Evolutionary conservation across 768 basidiomycete genomes (phyloP), one percentile per base, ranked within the genome.

Genomic region (Infundibulicybe gibba): DNA sequence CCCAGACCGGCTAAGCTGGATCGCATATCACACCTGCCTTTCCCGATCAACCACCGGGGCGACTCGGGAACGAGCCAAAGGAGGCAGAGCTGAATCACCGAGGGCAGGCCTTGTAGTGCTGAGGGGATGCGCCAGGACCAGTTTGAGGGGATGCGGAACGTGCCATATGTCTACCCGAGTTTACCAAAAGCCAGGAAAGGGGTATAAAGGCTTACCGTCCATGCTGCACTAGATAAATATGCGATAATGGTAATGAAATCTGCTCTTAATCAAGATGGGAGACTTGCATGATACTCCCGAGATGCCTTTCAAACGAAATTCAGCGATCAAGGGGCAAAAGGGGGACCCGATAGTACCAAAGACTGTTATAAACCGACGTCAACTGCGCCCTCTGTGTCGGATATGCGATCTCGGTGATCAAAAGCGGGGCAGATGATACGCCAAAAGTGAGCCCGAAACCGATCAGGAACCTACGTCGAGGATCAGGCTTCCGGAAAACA

Each of bases 51-150:
- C 74, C 73, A 85, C 63, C 82, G 71, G n/a, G 84, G 84, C 1
- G 71, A 79, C 56, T 85, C 83, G 32, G 81, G 81, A 5, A 66
- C 66, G 54, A 78, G 70, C 49, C 69, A 67, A 43, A 83, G 57
- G 38, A 83, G 56, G 49, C 59, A 40, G 48, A 83, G 41, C 55
- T 83, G 78, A 41, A 76, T 33, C 42, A 75, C 31, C 0, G 79
- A 70, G 3, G 79, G 76, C 37, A 72, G 47, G 31, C 61, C 72
- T 64, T 83, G 79, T 5, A 80, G 70, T 25, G 78, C 61, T 12
- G 87, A 89, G 16, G 90, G 89, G 44, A 90, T 71, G 56, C 93
- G 85, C 90, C 91, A 94, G 14, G 76, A 60, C 76, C 75, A 82
- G 15, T 67, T 61, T 49, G 51, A 70, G 41, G 55, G 50, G 40